Base-by-base conservation (phyloP, 1,284 basidiomycete species). In the Ganoderma lucidum region DNA sequence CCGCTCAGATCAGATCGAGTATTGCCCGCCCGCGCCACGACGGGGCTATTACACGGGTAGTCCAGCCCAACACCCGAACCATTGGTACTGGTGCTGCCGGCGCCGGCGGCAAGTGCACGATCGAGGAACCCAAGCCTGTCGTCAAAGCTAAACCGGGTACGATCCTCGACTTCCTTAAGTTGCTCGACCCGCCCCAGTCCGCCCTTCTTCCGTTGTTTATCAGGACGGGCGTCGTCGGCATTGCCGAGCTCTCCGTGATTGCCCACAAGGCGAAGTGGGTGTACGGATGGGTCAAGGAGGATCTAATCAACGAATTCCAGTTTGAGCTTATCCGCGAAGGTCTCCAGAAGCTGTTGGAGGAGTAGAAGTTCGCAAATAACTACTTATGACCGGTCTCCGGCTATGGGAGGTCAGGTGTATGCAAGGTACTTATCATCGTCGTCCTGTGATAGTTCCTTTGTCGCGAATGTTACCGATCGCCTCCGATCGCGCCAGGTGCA, bases 131-230 rank as follows among this genome's bases (percentile, higher is more conserved):
- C 23, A 23, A 23, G 23, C 23, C 23, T 23, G 23, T 23, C 23
- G 42, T 42, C 42, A 23, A 23, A 23, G 23, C 23, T 42, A 19
- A 55, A n/a, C 19, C 42, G 6, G 55, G 53, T 12, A 51, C 64
- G n/a, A 55, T 68, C 3, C 67, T 53, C 44, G 63, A 32, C n/a
- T 73, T 71, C 62, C 70, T 73, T 5, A 30, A 56, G 32, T 41
- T 32, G 6, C 70, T 73, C 28, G 5, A 9, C 32, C 61, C 62
- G n/a, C 44, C 53, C 30, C 67, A 67, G 30, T 44, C 17, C 53
- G 59, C 17, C 10, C 62, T 73, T 6, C 64, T 67, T 8, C 60
- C 67, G 17, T 17, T 68, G 9, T 71, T 73, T 55, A 9, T 55
- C 35, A 4, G 2, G 28, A 53, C 51, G 63, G 72, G 70, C 17